A percentile compares a stretch with the other conserved stretches of the same genome.
These are phyloP conservation scores for Gaertneriomyces sp. DNA, from an alignment of 192 early-diverging fungal species.

Conservation along the genomic window DNA sequence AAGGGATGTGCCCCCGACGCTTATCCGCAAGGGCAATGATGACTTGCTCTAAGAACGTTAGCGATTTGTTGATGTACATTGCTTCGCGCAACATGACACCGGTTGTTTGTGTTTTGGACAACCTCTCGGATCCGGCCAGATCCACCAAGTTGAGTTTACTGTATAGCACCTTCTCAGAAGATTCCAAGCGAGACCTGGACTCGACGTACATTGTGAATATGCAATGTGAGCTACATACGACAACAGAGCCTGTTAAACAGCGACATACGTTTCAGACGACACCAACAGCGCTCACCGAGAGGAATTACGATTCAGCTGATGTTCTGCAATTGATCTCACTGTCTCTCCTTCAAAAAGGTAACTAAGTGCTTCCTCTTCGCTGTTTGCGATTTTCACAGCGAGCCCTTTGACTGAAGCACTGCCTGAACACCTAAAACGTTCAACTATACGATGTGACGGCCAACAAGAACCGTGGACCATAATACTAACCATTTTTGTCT, in stretches of 20 bases:
- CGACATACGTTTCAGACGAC: constrained; percentile 1
- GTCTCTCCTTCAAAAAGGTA: constrained; percentile 65
- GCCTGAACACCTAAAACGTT: constrained; percentile 24
- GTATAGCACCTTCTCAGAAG: constrained; percentile 52
- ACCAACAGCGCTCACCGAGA: constrained; percentile 33
- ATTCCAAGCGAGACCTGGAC: constrained; percentile 55
- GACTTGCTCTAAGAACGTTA: constrained; percentile 63
- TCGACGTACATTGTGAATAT: constrained; percentile 63
- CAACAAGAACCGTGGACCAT: neutral
- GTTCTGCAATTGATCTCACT: constrained; percentile 54
- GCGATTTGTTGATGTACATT: constrained; percentile 64
- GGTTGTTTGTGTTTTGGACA: constrained; percentile 59
- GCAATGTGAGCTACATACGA: constrained; percentile 52
- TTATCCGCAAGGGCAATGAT: constrained; percentile 63
- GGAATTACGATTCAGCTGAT: constrained; percentile 58
- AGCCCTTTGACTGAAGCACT: constrained; percentile 55
- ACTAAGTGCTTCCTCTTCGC: constrained; percentile 62
- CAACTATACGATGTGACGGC: neutral
- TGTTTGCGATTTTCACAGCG: constrained; percentile 48
- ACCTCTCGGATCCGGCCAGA: constrained; percentile 55
- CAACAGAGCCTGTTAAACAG: constrained; percentile 21
- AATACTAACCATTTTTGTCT: constrained; percentile 47
- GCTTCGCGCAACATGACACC: constrained; percentile 59
- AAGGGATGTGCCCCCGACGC: constrained; percentile 58
- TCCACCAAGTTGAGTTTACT: constrained; percentile 62